Percentiles rank a stretch among this genome's conserved stretches.
Conservation (phyloP, 805 yeast species). For the Candida manassasensis region DNA sequence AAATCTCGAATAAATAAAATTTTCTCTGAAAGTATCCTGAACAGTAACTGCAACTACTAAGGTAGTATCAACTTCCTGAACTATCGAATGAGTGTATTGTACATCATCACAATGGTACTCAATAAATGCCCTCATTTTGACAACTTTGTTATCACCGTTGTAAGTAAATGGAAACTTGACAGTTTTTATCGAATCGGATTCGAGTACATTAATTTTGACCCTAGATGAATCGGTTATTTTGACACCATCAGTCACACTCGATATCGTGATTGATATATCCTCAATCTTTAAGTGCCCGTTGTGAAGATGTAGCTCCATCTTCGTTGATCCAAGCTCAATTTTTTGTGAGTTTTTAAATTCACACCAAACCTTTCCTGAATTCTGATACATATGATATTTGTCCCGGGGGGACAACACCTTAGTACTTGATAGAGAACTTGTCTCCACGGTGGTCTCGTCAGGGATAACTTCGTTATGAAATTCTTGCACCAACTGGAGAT, state of each 20-base stretch:
- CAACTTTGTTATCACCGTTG: constrained; percentile 23
- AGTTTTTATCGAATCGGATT: constrained; percentile 12
- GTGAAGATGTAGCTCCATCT: constrained; percentile 20
- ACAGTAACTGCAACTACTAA: constrained; percentile 70
- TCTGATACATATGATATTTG: constrained; percentile 12
- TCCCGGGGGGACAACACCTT: neutral
- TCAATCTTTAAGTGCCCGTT: constrained; percentile 29
- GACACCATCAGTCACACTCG: constrained; percentile 16
- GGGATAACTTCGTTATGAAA: constrained; percentile 6
- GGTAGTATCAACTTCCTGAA: constrained; percentile 45
- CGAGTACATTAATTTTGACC: constrained; percentile 6
- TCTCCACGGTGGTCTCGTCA: constrained; percentile 5
- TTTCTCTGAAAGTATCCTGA: constrained; percentile 66
- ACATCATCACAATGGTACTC: constrained; percentile 17
- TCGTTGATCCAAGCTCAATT: constrained; percentile 25
- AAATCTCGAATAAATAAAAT: constrained; percentile 59
- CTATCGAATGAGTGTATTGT: constrained; percentile 17
- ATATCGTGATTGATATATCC: constrained; percentile 17
- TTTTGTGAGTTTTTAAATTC: constrained; percentile 21
- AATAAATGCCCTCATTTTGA: constrained; percentile 18
- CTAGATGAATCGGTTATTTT: constrained; percentile 6
- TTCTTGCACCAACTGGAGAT: constrained; percentile 15
- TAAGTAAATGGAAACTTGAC: constrained; percentile 29
- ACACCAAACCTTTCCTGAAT: constrained; percentile 20
- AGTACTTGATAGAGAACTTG: neutral